phyloP scores from a whole-genome alignment of 345 rosid genomes.

The sweet orange (Citrus sinensis) region DVS_A1.0 CM039166.1:16559001-16559500 shows the following conservation, averaged over 20 bases:
- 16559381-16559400: conserved; percentile 62
- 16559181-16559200: conserved; percentile 62
- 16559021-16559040: conserved; percentile 39
- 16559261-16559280: conserved; percentile 52
- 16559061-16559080: conserved; percentile 46
- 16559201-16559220: conserved; percentile 34
- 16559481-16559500: conserved; percentile 32
- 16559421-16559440: conserved; percentile 66
- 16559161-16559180: conserved; percentile 45
- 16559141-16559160: conserved; percentile 22
- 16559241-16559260: conserved; percentile 41
- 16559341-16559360: conserved; percentile 61
- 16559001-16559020: conserved; percentile 32
- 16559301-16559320: conserved; percentile 43
- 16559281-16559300: conserved; percentile 34
- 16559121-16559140: conserved; percentile 34
- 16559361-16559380: conserved; percentile 48
- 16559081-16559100: conserved; percentile 34
- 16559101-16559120: conserved; percentile 25
- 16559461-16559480: conserved; percentile 32
- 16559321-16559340: conserved; percentile 67
- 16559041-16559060: conserved; percentile 58
- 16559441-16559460: conserved; percentile 38
- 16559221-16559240: conserved; percentile 43
- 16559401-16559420: conserved; percentile 41